These are phyloP conservation scores for Gaillardinia entomophila DNA, from an alignment of 805 yeast species.

Conservation along the genomic window DNA sequence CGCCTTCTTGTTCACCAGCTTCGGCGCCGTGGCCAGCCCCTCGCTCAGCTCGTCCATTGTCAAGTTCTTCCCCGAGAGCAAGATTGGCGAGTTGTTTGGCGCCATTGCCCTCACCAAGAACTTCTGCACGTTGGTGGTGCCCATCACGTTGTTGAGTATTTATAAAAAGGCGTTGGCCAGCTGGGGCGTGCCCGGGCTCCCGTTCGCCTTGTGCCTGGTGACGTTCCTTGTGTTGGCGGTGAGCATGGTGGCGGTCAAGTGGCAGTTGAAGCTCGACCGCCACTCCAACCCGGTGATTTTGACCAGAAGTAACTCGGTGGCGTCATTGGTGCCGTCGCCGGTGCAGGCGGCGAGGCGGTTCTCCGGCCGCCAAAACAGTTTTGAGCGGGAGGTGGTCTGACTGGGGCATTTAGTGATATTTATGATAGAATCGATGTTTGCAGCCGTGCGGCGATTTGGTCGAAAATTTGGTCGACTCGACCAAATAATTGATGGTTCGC, in stretches of 20 bases:
- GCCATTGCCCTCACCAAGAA: conserved; percentile 59
- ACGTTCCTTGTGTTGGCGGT: too few species aligned
- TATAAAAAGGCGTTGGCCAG: conserved; percentile 32
- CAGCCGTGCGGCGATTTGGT: too few species aligned
- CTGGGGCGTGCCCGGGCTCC: conserved; percentile 22
- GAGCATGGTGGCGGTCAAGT: too few species aligned
- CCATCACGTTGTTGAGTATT: conserved; percentile 41
- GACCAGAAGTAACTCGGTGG: conserved; percentile 10
- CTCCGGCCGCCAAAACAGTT: too few species aligned
- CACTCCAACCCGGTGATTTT: conserved; percentile 3
- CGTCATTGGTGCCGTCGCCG: too few species aligned
- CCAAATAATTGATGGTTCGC: too few species aligned
- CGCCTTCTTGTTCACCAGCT: conserved; percentile 32
- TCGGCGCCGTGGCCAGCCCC: conserved; percentile 41
- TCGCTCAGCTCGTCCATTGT: conserved; percentile 52
- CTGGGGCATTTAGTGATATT: too few species aligned
- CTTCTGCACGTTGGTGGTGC: conserved; percentile 40
- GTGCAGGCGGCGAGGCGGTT: too few species aligned
- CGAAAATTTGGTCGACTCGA: too few species aligned
- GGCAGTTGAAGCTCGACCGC: conserved; percentile 10
- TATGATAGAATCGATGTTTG: too few species aligned
- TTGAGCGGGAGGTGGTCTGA: too few species aligned
- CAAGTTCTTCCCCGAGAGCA: conserved; percentile 54
- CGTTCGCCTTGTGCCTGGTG: too few species aligned
- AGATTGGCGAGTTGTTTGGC: conserved; percentile 69